Percentiles rank a stretch among this genome's conserved stretches.
Evolutionary conservation across 2,329 filamentous ascomycete species (phyloP).

Genomic region (Massarina eburnea): DNA sequence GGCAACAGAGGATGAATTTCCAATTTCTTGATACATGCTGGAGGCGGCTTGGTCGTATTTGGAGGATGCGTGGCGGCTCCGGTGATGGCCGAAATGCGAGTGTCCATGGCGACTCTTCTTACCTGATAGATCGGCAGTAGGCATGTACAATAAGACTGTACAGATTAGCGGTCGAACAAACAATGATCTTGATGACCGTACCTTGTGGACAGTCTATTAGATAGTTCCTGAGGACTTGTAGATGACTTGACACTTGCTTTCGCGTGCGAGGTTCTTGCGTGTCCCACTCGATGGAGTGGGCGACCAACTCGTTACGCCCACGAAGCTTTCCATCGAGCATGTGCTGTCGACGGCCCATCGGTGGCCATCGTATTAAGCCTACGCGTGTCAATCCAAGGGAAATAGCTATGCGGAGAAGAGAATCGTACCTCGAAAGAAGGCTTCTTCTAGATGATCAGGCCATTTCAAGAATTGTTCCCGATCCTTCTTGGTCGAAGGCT

Average conservation of each 20-base stretch:
- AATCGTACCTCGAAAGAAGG: slow-evolving; percentile 50
- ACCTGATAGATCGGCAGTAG: slow-evolving; percentile 36
- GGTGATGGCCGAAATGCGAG: slow-evolving; percentile 22
- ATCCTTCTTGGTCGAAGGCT: slow-evolving; percentile 35
- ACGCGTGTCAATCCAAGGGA: slow-evolving; percentile 1
- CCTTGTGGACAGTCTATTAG: slow-evolving; percentile 56
- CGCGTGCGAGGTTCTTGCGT: slow-evolving; percentile 56
- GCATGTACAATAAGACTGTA: slow-evolving; percentile 46
- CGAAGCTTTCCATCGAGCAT: slow-evolving; percentile 53
- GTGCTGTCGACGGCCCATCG: slow-evolving; percentile 60
- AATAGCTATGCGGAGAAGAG: not conserved
- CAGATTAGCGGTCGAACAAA: slow-evolving; percentile 20
- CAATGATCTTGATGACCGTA: slow-evolving; percentile 25
- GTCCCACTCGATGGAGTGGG: slow-evolving; percentile 57
- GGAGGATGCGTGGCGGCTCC: slow-evolving; percentile 23
- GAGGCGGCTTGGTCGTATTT: slow-evolving; percentile 24
- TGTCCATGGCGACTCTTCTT: slow-evolving; percentile 13
- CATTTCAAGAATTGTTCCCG: slow-evolving; percentile 47
- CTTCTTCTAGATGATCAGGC: slow-evolving; percentile 51
- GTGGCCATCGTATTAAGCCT: slow-evolving; percentile 54
- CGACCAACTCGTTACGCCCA: slow-evolving; percentile 64
- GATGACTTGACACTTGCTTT: slow-evolving; percentile 66
- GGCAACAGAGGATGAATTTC: slow-evolving; percentile 17
- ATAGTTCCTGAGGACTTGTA: slow-evolving; percentile 62
- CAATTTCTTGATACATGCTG: slow-evolving; percentile 18